Evolutionary conservation across 148 eudicot genomes (phyloP).

Genomic region (Fagopyrum homotropicum): DNA sequence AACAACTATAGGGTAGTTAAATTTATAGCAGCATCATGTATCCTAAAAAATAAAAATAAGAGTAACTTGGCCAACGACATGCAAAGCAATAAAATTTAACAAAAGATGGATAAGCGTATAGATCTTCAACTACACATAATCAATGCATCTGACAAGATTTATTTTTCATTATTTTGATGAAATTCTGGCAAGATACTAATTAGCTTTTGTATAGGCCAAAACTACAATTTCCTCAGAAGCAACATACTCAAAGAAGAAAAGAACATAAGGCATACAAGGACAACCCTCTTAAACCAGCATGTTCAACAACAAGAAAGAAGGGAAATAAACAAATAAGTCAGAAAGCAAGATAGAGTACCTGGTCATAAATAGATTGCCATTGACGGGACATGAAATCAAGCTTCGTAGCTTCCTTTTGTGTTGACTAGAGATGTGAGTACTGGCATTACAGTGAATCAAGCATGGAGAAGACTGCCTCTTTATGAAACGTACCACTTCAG

Average conservation of each 20-base stretch:
- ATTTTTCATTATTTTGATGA: too few relatives aligned
- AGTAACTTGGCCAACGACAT: background rate
- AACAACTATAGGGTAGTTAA: background rate
- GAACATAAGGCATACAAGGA: background rate
- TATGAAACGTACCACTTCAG: constrained; percentile 53
- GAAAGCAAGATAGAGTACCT: constrained; percentile 33
- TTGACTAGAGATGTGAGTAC: constrained; percentile 57
- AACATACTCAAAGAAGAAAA: background rate
- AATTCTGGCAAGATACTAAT: background rate
- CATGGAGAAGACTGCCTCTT: constrained; percentile 53
- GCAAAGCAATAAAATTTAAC: background rate
- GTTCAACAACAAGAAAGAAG: background rate
- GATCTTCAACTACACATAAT: background rate
- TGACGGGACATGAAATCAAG: constrained; percentile 70
- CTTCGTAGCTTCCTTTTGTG: constrained; percentile 95
- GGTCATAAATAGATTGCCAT: constrained; percentile 67
- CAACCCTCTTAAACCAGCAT: background rate
- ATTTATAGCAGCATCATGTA: background rate
- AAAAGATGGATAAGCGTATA: background rate
- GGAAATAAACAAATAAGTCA: constrained; percentile 3
- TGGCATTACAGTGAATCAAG: constrained; percentile 46
- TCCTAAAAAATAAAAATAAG: background rate
- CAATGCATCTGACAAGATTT: background rate
- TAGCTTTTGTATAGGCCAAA: background rate
- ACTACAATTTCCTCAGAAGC: background rate